Conservation (phyloP, 2,329 filamentous ascomycete species). For the Arthrobotrys megalospora region DNA sequence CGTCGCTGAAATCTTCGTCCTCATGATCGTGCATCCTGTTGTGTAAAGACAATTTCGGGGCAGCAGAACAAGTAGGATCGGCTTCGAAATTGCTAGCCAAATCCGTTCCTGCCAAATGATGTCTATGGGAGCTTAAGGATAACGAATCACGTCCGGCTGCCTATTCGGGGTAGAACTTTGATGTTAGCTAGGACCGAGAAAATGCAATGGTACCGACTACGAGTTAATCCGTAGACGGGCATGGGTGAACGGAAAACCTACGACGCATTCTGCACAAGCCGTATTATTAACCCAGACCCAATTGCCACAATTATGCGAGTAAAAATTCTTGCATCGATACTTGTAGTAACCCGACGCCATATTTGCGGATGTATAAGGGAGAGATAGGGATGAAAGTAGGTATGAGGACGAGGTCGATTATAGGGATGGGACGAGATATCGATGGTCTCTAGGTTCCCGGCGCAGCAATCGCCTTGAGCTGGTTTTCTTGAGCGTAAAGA, state of each 20-base stretch:
- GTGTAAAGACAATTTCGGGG: slow-evolving; percentile 34
- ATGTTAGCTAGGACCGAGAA: slow-evolving; percentile 19
- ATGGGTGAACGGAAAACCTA: slow-evolving; percentile 58
- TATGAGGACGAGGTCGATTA: slow-evolving; percentile 10
- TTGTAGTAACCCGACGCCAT: slow-evolving; percentile 64
- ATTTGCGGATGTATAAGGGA: slow-evolving; percentile 17
- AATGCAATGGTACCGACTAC: slow-evolving; percentile 6
- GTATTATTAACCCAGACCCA: slow-evolving; percentile 65
- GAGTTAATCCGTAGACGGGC: slow-evolving; percentile 48
- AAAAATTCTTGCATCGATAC: slow-evolving; percentile 64
- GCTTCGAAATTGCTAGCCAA: slow-evolving; percentile 27
- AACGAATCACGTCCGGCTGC: slow-evolving; percentile 51
- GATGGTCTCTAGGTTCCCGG: slow-evolving; percentile 18
- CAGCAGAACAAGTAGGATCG: slow-evolving; percentile 16
- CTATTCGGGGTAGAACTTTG: slow-evolving; percentile 31
- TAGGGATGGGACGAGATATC: slow-evolving; percentile 16
- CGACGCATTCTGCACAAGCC: slow-evolving; percentile 64
- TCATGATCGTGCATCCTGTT: slow-evolving; percentile 42
- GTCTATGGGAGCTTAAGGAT: slow-evolving; percentile 37
- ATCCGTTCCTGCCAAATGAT: slow-evolving; percentile 19
- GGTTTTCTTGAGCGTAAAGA: not conserved
- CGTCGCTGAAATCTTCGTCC: slow-evolving; percentile 55
- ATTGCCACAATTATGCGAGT: slow-evolving; percentile 63
- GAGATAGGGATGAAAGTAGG: not conserved
- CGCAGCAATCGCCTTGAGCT: not conserved